Percentiles rank a stretch among this genome's conserved stretches.
Conservation (phyloP, 2,329 filamentous ascomycete genomes). For the Ustilaginoidea virens region DNA sequence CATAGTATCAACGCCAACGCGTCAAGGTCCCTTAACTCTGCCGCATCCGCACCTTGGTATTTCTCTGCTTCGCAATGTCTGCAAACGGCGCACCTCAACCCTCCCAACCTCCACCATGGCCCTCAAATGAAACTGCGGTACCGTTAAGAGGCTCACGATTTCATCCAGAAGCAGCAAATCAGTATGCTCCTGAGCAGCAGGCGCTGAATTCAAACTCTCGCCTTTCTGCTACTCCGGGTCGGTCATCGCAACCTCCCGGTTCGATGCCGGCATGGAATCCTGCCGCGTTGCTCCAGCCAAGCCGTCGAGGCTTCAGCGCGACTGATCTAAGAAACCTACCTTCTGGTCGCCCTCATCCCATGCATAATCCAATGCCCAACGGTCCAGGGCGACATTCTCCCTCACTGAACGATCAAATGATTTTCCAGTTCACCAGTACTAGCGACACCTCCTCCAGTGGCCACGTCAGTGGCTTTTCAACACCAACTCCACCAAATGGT, state of each 20-base stretch:
- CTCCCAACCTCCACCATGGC: conserved; percentile 2
- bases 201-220: conserved; percentile 2
- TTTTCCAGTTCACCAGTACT: conserved; percentile 28
- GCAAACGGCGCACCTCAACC: conserved; percentile 6
- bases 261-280: conserved; percentile 24
- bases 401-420: conserved; percentile 13
- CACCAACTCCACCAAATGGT: conserved; percentile 14
- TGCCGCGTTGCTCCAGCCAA: conserved; percentile 23
- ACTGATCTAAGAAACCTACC: conserved; percentile 12
- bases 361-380: not conserved
- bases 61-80: conserved; percentile 5
- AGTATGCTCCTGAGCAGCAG: not conserved
- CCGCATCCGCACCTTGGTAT: too few relatives aligned
- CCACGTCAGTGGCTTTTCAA: conserved; percentile 18
- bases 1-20: too few relatives aligned
- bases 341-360: conserved; percentile 9
- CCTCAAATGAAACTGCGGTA: conserved; percentile 5
- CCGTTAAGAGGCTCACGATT: conserved; percentile 4
- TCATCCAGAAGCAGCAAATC: not conserved
- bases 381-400: conserved; percentile 7
- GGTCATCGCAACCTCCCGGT: conserved; percentile 12
- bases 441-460: conserved; percentile 18
- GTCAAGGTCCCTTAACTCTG: too few relatives aligned
- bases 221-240: conserved; percentile 10
- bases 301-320: conserved; percentile 14